phyloP scores from a whole-genome alignment of 2,329 filamentous ascomycete species.

The Cyphellophora europaea region DNA sequence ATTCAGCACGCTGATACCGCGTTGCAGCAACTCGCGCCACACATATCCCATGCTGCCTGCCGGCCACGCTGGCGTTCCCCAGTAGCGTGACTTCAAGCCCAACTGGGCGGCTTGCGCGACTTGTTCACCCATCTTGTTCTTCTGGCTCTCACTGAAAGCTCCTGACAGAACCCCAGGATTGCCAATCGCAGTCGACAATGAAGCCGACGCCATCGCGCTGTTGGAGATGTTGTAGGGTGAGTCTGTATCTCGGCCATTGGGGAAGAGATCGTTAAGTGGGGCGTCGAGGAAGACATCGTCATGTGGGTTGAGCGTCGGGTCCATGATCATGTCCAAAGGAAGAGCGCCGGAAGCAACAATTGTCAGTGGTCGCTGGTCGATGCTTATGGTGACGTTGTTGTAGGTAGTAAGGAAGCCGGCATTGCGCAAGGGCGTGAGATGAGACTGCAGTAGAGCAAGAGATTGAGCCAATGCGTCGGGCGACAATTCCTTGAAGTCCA shows the following conservation, averaged over 20 bases:
- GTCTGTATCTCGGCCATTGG: conserved; percentile 18
- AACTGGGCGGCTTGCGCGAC: conserved; percentile 40
- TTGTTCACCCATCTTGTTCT: conserved; percentile 39
- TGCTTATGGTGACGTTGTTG: conserved; percentile 29
- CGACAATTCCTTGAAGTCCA: conserved; percentile 40
- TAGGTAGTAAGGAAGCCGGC: conserved; percentile 42
- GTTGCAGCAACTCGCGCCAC: conserved; percentile 41
- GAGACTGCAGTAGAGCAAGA: conserved; percentile 21
- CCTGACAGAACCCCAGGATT: conserved; percentile 20
- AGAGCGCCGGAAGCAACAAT: conserved; percentile 45
- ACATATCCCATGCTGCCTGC: conserved; percentile 42
- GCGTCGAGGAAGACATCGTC: conserved; percentile 49
- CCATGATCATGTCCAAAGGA: conserved; percentile 34
- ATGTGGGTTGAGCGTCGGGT: conserved; percentile 33
- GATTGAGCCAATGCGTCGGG: conserved; percentile 24
- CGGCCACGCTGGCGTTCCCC: conserved; percentile 50
- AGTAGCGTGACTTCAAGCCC: conserved; percentile 48
- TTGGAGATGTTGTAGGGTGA: conserved; percentile 37
- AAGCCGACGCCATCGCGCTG: conserved; percentile 48
- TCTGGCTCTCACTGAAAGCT: conserved; percentile 31
- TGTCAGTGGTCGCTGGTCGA: conserved; percentile 34
- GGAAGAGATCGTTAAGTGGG: conserved; percentile 28
- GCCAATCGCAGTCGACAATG: conserved; percentile 35
- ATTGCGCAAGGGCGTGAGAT: conserved; percentile 37
- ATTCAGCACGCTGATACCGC: background rate